These are phyloP conservation scores for Paraglomus brasilianum DNA, from an alignment of 192 early-diverging fungal genomes.

Conservation along the genomic window DNA sequence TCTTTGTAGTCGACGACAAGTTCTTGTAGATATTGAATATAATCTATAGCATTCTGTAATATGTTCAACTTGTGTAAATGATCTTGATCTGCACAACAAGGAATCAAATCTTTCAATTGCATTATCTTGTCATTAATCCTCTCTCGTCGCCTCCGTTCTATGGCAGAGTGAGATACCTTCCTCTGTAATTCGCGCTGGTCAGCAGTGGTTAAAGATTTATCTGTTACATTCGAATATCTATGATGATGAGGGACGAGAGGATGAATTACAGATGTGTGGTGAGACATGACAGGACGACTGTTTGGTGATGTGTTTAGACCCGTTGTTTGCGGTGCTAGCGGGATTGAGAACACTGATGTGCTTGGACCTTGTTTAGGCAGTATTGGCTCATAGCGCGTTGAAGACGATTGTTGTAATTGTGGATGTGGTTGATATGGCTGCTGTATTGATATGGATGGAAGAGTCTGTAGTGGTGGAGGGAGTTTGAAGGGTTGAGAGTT, in stretches of 20 bases:
- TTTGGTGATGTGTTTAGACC: not conserved
- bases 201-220: conserved; percentile 19
- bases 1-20: not conserved
- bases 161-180: conserved; percentile 80
- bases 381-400: not conserved
- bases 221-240: no score
- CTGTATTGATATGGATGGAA: not conserved
- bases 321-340: not conserved
- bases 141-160: conserved; percentile 81
- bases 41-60: conserved; percentile 70
- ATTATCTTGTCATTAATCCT: conserved; percentile 82
- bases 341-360: conserved; percentile 24
- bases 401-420: not conserved
- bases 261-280: no score
- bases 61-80: conserved; percentile 71
- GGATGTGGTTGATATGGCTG: conserved; percentile 1
- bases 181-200: conserved; percentile 62
- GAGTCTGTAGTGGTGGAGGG: conserved; percentile 7
- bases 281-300: not conserved
- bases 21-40: conserved; percentile 60
- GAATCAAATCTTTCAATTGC: conserved; percentile 72
- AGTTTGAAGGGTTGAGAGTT: conserved; percentile 5
- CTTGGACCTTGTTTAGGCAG: conserved; percentile 19
- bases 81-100: conserved; percentile 62
- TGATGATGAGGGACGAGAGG: no score